Evolutionary conservation across 1,284 basidiomycete species (phyloP), one percentile per base, ranked within the genome.

Genomic region (Mycena sp.): DNA sequence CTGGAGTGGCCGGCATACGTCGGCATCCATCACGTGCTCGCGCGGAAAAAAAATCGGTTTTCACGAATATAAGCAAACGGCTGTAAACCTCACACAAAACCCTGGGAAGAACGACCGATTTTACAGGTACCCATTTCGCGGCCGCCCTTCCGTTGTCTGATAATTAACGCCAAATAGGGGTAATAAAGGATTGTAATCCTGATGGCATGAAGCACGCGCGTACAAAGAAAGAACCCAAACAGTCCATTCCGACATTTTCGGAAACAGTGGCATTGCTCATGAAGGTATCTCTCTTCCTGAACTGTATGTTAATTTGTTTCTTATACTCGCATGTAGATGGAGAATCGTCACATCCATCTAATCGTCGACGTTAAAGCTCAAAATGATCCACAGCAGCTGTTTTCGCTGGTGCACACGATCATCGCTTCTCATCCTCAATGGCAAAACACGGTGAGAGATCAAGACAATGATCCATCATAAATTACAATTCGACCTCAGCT

Each of bases 311-410:
- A 14, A 35, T 25, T 7, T 46, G 38, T n/a, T 32, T 11, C 6
- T 10, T 38, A 52, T 19, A 12, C n/a, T 41, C 4, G 7, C 12
- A 6, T 45, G 6, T 12, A 86, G 85, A 81, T 84, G n/a, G 85
- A 85, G 70, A 87, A 89, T 72, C 74, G 73, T 21, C 84, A 88
- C 69, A 82, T 89, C 68, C 83, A 84, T 67, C 83, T 91, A 70
- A 87, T 90, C 73, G 81, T 91, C 65, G 89, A 91, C 73, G 85
- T 89, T 73, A 92, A 93, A 76, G 85, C 87, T 46, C 83, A 86
- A 67, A 92, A 90, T 73, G 82, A 91, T 58, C 89, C 91, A 1
- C 81, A 81, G n/a, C 79, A 80, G 41, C 79, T 94, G 50, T 94
- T 93, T 77, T 70, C 74, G 5, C 80, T 91, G 57, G 89, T 93